A percentile compares a stretch with the other conserved stretches of the same genome.
Evolutionary conservation across 2,329 filamentous ascomycete genomes (phyloP).

Genomic region (Albophoma yamanashiensis): DNA sequence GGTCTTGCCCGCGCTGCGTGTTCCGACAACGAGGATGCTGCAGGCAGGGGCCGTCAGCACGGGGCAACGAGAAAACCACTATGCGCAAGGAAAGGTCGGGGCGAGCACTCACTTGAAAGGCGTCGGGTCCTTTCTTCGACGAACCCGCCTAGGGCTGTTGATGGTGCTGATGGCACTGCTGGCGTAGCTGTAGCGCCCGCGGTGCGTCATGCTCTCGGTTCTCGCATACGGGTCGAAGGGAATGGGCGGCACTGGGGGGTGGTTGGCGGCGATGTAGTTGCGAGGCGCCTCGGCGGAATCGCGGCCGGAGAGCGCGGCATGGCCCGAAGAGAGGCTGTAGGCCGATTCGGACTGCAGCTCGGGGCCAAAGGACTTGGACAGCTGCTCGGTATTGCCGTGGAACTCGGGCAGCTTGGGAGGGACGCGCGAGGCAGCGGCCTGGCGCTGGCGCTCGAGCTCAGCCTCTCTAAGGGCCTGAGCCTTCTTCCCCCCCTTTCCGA

Average conservation of each 20-base stretch:
- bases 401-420: constrained; percentile 43
- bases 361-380: constrained; percentile 31
- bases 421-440: constrained; percentile 32
- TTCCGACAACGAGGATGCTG: constrained; percentile 84
- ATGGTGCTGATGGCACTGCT: constrained; percentile 84
- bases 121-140: constrained; percentile 92
- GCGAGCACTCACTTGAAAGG: constrained; percentile 82
- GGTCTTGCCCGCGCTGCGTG: constrained; percentile 82
- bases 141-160: constrained; percentile 84
- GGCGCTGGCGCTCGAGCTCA: constrained; percentile 40
- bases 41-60: constrained; percentile 6
- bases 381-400: constrained; percentile 34
- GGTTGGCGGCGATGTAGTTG: constrained; percentile 29
- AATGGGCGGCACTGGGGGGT: constrained; percentile 45
- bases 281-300: constrained; percentile 40
- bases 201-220: constrained; percentile 92
- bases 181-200: constrained; percentile 91
- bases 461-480: constrained; percentile 40
- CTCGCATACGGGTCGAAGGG: constrained; percentile 70
- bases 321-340: constrained; percentile 35
- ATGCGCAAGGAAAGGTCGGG: not conserved
- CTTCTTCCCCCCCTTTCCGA: constrained; percentile 50
- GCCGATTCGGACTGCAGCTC: constrained; percentile 52
- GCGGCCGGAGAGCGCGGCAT: constrained; percentile 27
- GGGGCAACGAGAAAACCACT: not conserved